Percentiles rank a stretch among this genome's conserved stretches.
Conservation (phyloP, 257 asterid genomes). For the Petunia axillaris region DNA sequence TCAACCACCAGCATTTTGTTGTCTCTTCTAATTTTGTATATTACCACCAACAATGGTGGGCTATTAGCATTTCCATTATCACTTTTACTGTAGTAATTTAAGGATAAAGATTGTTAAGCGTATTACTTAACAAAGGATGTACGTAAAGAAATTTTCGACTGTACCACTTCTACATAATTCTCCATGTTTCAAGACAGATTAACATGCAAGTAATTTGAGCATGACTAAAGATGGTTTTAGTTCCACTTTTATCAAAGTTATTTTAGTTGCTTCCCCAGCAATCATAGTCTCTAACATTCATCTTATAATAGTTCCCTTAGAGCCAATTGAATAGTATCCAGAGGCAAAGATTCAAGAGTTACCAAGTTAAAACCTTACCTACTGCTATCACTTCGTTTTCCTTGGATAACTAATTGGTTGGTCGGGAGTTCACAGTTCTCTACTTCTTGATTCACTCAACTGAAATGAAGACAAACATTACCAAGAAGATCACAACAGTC, state of each 20-base stretch:
- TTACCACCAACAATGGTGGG: constrained; percentile 49
- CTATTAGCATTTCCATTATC: constrained; percentile 35
- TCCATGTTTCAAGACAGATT: too few species aligned
- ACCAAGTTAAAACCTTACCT: not conserved
- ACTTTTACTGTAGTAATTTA: constrained; percentile 31
- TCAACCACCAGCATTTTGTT: constrained; percentile 44
- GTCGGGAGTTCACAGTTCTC: not conserved
- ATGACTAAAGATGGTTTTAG: too few species aligned
- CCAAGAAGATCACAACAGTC: not conserved
- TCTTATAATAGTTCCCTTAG: too few species aligned
- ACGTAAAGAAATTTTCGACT: constrained; percentile 27
- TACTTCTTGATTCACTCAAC: not conserved
- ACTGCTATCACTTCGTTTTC: not conserved
- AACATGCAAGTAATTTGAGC: too few species aligned
- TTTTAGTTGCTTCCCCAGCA: too few species aligned
- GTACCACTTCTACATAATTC: constrained; percentile 23
- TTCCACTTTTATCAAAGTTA: too few species aligned
- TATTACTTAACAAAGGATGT: not conserved
- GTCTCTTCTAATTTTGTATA: constrained; percentile 52
- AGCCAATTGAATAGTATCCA: too few species aligned
- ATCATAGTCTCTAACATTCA: too few species aligned
- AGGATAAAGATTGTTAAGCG: not conserved
- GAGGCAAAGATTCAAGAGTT: too few species aligned
- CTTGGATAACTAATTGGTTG: not conserved
- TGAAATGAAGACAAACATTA: not conserved